Conservation (phyloP, 2,329 filamentous ascomycete species). For the Ambrosiella beaveri region DNA sequence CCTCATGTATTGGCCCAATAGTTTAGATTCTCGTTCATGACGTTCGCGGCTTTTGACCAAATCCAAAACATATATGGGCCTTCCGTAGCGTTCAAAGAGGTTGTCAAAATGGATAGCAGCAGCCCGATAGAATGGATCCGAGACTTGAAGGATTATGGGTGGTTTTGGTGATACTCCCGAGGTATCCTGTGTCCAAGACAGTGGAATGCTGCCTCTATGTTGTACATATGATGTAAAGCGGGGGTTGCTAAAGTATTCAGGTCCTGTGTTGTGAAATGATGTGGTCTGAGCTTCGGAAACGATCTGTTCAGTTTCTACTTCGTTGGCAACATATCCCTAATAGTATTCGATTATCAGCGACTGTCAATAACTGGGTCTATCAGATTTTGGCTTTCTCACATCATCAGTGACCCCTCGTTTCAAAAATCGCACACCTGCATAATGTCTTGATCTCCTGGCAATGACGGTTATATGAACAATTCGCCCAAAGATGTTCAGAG, state of each 20-base stretch:
- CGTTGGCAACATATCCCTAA: slow-evolving; percentile 82
- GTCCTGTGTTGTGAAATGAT: slow-evolving; percentile 84
- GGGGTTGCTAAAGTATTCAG: slow-evolving; percentile 68
- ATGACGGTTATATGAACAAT: slow-evolving; percentile 87
- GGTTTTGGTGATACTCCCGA: slow-evolving; percentile 92
- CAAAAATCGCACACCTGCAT: slow-evolving; percentile 83
- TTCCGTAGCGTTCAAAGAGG: slow-evolving; percentile 81
- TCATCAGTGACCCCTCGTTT: slow-evolving; percentile 90
- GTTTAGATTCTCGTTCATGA: slow-evolving; percentile 77
- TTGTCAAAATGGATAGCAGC: slow-evolving; percentile 92
- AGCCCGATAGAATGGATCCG: slow-evolving; percentile 88
- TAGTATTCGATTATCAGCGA: background rate
- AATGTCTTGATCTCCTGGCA: slow-evolving; percentile 77
- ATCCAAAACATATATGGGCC: slow-evolving; percentile 81
- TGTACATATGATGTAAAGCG: slow-evolving; percentile 94
- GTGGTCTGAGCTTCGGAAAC: slow-evolving; percentile 89
- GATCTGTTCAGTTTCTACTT: slow-evolving; percentile 97
- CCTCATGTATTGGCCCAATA: slow-evolving; percentile 71
- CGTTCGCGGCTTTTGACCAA: slow-evolving; percentile 79
- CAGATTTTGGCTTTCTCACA: slow-evolving; percentile 19
- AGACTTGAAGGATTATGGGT: slow-evolving; percentile 85
- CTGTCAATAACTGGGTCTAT: background rate
- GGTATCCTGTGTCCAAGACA: slow-evolving; percentile 95
- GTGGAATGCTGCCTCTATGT: slow-evolving; percentile 86
- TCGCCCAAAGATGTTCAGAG: slow-evolving; percentile 66